phyloP scores from a whole-genome alignment of 768 basidiomycete species.

The Kondoa subrosea region DNA sequence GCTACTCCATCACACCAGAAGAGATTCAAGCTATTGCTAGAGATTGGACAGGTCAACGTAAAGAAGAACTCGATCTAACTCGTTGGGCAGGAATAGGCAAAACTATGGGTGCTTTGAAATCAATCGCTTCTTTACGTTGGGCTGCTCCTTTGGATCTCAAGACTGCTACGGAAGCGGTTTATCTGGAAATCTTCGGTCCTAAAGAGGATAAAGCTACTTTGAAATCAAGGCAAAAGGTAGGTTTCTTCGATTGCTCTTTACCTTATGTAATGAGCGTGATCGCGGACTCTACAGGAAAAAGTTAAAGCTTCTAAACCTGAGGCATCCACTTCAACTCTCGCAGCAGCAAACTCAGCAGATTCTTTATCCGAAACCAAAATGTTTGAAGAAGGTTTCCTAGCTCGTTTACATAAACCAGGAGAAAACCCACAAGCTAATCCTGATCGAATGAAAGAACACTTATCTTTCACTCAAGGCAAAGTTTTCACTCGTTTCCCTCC shows the following conservation, averaged over 20 bases:
- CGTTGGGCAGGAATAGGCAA: constrained; percentile 65
- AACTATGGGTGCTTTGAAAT: constrained; percentile 48
- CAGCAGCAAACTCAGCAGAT: constrained; percentile 4
- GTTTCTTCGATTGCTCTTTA: constrained; percentile 48
- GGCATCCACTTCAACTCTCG: constrained; percentile 15
- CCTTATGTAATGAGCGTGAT: constrained; percentile 46
- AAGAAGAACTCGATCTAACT: constrained; percentile 38
- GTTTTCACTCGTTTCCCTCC: constrained; percentile 96
- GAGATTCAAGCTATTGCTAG: constrained; percentile 46
- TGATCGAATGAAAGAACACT: constrained; percentile 60
- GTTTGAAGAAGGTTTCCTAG: constrained; percentile 89
- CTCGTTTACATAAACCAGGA: constrained; percentile 77
- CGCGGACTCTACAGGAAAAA: constrained; percentile 17
- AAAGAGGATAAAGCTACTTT: constrained; percentile 39
- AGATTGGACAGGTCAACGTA: constrained; percentile 39
- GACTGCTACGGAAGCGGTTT: constrained; percentile 55
- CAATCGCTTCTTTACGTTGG: constrained; percentile 53
- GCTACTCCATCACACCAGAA: constrained; percentile 55
- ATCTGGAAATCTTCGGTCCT: constrained; percentile 51
- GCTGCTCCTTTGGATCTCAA: constrained; percentile 70
- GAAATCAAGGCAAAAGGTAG: constrained; percentile 65
- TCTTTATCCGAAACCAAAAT: constrained; percentile 32
- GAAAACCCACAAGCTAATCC: constrained; percentile 74
- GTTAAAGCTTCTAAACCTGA: constrained; percentile 20
- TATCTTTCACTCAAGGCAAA: constrained; percentile 57